Evolutionary conservation across 805 yeast species (phyloP), one percentile per base, ranked within the genome.

Genomic region (Saccharomycopsis sp.): DNA sequence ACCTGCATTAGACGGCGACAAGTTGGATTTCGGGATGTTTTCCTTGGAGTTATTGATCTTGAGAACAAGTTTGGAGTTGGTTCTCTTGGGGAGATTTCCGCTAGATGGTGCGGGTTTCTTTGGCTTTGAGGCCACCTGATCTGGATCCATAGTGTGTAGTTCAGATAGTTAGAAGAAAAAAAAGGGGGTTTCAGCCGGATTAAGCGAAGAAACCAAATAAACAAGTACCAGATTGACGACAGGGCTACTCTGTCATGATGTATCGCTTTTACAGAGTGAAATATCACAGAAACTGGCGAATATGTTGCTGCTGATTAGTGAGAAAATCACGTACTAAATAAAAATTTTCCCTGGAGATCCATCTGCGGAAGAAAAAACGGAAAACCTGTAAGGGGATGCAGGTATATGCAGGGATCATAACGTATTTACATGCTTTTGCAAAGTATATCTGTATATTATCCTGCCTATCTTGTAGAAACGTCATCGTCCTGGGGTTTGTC

Each of bases 11-110:
- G 58, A 49, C 7, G 50, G 22, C 3, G 58, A 29, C 12, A 60
- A 47, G 22, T 52, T 57, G 9, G 60, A 57, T 42, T 55, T 55
- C 29, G 58, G 61, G 3, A 60, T 24, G 14, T n/a, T 51, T 35
- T 60, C 60, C 8, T 53, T 54, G 17, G 58, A 38, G 41, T 60
- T 60, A 25, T 60, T 53, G 20, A 60, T 55, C 38, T 60, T 60
- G 23, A 60, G 35, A 42, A 60, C 47, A 2, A 59, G 19, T 25
- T 56, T 56, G 35, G 58, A 52, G n/a, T 34, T 55, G 3, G n/a
- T 15, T 15, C 44, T 42, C 49, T 57, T 34, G 38, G n/a, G 52
- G 19, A 19, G 12, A 44, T 35, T 35, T 35, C 19, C 22, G 22
- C 8, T 44, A 12, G 49, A 17, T 35, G 41, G n/a, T n/a, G n/a